Evolutionary conservation across 768 basidiomycete species (phyloP), one percentile per base, ranked within the genome.

Genomic region (Leccinum boreale): DNA sequence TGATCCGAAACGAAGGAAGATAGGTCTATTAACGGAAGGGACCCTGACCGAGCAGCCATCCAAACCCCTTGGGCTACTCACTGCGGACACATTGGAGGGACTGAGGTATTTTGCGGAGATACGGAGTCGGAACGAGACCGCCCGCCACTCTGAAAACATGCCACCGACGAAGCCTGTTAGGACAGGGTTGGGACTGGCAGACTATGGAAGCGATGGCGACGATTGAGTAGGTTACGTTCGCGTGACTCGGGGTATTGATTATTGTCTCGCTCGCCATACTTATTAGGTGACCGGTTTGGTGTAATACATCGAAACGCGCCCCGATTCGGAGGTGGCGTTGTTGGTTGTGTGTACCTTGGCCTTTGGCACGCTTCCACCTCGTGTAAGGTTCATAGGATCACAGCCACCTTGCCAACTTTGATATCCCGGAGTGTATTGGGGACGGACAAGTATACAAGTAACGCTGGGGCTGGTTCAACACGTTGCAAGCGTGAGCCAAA

Each of bases 71-170:
- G 89, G 93, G 0, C 71, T 99, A 42, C 77, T 99, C 35, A 92
- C 79, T 56, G 80, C 85, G 5, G 94, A 96, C 65, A 90, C 96
- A 11, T 70, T 98, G 24, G 92, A 96, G 65, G 90, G 94, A 49
- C 74, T 99, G 51, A 91, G 87, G 70, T 95, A 92, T 67, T 94
- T 97, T 68, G 87, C 94, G 8, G 89, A 94, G 72, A 86, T 98
- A 62, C 83, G 88, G 60, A 84, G 86, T 75, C 78, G 84, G 61
- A 86, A 85, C 61, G 86, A 81, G 26, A 36, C 29, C 21, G 26
- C 5, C 3, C 50, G 5, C 3, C 46, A 47, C 39, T 3, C 49
- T 21, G 66, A 68, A 4, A 65, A 73, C 1, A 56, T 62, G 8
- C 67, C 74, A 2, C 66, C 74, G 52, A 68, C 76, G 12, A 66